Evolutionary conservation across 78 protist genomes (phyloP), one percentile per base, ranked within the genome.

Genomic region (Dictyostelium firmibasis): DNA sequence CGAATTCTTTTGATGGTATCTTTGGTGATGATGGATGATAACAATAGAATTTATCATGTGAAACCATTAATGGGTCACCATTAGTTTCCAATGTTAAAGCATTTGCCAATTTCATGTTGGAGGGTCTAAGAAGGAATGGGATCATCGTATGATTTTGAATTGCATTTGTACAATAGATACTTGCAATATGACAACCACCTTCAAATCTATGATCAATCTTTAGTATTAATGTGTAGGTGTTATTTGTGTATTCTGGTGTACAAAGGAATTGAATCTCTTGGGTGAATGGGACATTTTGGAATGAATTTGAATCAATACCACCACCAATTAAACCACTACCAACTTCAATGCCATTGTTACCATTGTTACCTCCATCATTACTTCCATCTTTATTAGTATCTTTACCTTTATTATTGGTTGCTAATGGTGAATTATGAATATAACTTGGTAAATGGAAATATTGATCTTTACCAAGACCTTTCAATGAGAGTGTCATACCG

Each of bases 111-210:
- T 64, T 81, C 10, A 50, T 33, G 5, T 50, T 35, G 0, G 82
- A 64, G 0, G 94, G 86, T 31, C 78, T 35, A 8, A 89, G 29
- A 0, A 89, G 27, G 36, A 89, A 89, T 18, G 94, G 94, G 81
- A 89, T 89, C 94, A 89, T 89, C 0, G 94, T 81, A 18, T 89
- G 94, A 69, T 89, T 89, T 27, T 44, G 53, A 77, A 89, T 81
- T 10, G 87, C 87, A 50, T 89, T 89, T 8, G 60, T 53, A 29
- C 78, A 76, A 43, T 89, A 89, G 20, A 89, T 64, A 8, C 78
- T 78, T n/a, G 87, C 94, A 20, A 89, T 89, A n/a, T 89, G 94
- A 50, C 94, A 89, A 36, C 94, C 94, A 64, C 94, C 94, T 44
- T 89, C 94, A 20, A 81, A 69, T 44, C 87, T 36, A 70, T 89